phyloP scores from a whole-genome alignment of 257 asterid species.

The Solanum etuberosum region DNA sequence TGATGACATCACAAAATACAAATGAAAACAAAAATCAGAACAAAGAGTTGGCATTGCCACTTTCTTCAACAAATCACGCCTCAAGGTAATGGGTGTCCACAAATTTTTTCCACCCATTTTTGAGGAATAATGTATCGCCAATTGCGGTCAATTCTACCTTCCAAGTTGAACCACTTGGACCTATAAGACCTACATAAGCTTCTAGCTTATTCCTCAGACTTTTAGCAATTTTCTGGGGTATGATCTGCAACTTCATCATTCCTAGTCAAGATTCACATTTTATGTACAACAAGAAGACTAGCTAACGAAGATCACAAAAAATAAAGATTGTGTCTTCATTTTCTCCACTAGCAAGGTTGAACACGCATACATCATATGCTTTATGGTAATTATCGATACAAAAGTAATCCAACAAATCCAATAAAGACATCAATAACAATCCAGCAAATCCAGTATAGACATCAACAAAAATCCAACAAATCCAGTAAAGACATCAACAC shows the following conservation, averaged over 20 bases:
- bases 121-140: neutral
- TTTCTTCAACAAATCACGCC: neutral
- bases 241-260: constrained; percentile 10
- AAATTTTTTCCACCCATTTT: constrained; percentile 26
- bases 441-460: too few species aligned
- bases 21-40: too few species aligned
- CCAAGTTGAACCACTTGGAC: constrained; percentile 28
- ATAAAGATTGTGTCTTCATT: neutral
- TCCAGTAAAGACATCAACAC: too few species aligned
- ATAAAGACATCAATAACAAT: too few species aligned
- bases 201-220: constrained; percentile 17
- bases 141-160: constrained; percentile 2
- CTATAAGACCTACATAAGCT: constrained; percentile 17
- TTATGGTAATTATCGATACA: constrained; percentile 18
- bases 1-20: too few species aligned
- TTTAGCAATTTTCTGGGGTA: constrained; percentile 21
- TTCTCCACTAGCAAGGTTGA: neutral
- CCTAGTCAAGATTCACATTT: too few species aligned
- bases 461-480: too few species aligned
- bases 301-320: too few species aligned
- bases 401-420: too few species aligned
- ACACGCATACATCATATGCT: constrained; percentile 18
- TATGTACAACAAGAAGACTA: too few species aligned
- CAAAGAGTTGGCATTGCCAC: too few species aligned
- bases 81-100: constrained; percentile 17